Conservation (phyloP, 306 rosid genomes). For the Hippophae rhamnoides region DNA sequence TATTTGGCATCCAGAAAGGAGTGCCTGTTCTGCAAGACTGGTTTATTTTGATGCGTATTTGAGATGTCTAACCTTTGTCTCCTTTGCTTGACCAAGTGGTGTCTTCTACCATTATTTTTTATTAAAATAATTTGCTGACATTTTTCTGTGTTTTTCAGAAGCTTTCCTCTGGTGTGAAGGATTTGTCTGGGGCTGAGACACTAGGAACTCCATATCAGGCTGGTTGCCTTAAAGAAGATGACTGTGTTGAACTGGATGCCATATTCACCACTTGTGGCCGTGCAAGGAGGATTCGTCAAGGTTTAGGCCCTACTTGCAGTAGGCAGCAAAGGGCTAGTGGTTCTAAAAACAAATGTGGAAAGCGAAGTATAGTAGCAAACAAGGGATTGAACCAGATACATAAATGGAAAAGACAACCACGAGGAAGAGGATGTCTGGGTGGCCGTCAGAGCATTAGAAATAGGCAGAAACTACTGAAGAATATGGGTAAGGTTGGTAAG, state of each 20-base stretch:
- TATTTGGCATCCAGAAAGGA: no score
- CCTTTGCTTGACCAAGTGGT: neutral
- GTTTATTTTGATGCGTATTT: no score
- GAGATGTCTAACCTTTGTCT: no score
- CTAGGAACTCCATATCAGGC: conserved; percentile 19
- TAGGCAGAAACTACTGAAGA: conserved; percentile 31
- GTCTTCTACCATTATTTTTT: no score
- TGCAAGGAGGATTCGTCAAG: conserved; percentile 30
- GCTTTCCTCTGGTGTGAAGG: conserved; percentile 29
- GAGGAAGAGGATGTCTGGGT: conserved; percentile 23
- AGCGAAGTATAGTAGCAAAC: conserved; percentile 23
- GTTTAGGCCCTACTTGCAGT: conserved; percentile 21
- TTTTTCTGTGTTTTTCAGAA: conserved; percentile 28
- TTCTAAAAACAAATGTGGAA: conserved; percentile 26
- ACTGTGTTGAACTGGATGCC: conserved; percentile 18
- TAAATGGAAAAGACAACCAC: conserved; percentile 39
- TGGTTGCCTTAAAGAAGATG: conserved; percentile 18
- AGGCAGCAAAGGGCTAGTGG: conserved; percentile 22
- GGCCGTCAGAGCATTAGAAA: conserved; percentile 43
- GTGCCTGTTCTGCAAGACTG: no score
- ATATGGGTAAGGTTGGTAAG: conserved; percentile 12
- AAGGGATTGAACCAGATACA: conserved; percentile 30
- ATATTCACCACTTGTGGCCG: conserved; percentile 31
- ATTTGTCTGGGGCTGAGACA: conserved; percentile 17
- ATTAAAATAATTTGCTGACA: neutral